These are phyloP conservation scores for Stagonosporopsis tanaceti DNA, from an alignment of 2,329 filamentous ascomycete species.

Conservation along the genomic window DNA sequence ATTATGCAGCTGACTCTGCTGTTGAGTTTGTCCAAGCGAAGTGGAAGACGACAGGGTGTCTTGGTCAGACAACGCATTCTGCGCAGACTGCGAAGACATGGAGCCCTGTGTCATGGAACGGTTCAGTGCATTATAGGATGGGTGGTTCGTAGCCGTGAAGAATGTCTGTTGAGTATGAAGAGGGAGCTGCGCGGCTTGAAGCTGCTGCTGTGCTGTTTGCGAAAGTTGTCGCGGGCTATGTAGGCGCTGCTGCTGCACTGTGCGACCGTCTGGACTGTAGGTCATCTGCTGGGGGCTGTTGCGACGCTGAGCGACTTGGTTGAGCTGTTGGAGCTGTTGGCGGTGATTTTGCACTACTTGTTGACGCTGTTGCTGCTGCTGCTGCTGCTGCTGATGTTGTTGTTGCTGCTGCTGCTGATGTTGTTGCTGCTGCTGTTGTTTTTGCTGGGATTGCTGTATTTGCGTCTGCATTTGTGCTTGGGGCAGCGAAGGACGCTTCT, in stretches of 20 bases:
- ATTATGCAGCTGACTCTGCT: conserved; percentile 28
- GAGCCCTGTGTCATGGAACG: conserved; percentile 33
- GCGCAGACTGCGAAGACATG: conserved; percentile 21
- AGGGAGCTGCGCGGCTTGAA: conserved; percentile 33
- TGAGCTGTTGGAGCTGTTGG: conserved; percentile 36
- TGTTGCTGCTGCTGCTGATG: conserved; percentile 11
- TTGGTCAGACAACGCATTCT: conserved; percentile 22
- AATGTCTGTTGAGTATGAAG: conserved; percentile 26
- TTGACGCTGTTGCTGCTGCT: conserved; percentile 24
- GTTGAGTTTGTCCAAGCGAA: conserved; percentile 23
- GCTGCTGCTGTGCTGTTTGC: conserved; percentile 32
- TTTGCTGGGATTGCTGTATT: conserved; percentile 18
- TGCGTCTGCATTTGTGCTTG: conserved; percentile 19
- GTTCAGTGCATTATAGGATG: conserved; percentile 33
- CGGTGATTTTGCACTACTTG: conserved; percentile 27
- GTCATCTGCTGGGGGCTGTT: conserved; percentile 32
- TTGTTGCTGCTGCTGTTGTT: conserved; percentile 12
- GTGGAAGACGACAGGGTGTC: conserved; percentile 7
- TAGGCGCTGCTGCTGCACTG: conserved; percentile 27
- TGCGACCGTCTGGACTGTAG: conserved; percentile 28
- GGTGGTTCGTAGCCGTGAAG: conserved; percentile 33
- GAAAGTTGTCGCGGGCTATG: conserved; percentile 28
- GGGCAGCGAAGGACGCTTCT: conserved; percentile 22
- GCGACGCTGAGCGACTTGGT: conserved; percentile 23
- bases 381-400: conserved; percentile 21